A percentile compares a stretch with the other conserved stretches of the same genome.
phyloP scores from a whole-genome alignment of 208 protist species.

The Tritrichomonas musculus region DNA sequence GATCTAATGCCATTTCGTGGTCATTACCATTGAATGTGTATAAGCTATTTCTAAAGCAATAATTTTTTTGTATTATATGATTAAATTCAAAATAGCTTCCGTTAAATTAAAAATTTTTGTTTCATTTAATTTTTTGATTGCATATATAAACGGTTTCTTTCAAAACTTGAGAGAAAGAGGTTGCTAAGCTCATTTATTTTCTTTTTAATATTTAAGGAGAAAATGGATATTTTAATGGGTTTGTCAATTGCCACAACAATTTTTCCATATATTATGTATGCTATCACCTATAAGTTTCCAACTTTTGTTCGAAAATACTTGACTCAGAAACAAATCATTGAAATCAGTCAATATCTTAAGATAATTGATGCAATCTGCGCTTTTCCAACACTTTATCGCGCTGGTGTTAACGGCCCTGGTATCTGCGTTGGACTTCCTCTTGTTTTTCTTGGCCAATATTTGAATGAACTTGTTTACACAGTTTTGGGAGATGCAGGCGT shows the following conservation, averaged over 20 bases:
- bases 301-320: not conserved
- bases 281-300: not conserved
- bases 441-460: not conserved
- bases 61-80: no score
- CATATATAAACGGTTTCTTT: no score
- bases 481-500: not conserved
- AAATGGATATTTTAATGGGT: not conserved
- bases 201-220: no score
- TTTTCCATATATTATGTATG: not conserved
- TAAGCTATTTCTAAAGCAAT: no score
- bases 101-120: no score
- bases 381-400: not conserved
- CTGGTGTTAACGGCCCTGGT: not conserved
- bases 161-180: no score
- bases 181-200: no score
- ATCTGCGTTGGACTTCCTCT: not conserved
- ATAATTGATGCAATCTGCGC: not conserved
- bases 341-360: not conserved
- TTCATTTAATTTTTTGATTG: no score
- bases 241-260: not conserved
- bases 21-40: no score
- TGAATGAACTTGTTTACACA: conserved; percentile 30
- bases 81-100: no score
- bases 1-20: no score
- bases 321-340: not conserved